These are phyloP conservation scores for Calonectria honghensis DNA, from an alignment of 2,329 filamentous ascomycete genomes.

Conservation along the genomic window DNA sequence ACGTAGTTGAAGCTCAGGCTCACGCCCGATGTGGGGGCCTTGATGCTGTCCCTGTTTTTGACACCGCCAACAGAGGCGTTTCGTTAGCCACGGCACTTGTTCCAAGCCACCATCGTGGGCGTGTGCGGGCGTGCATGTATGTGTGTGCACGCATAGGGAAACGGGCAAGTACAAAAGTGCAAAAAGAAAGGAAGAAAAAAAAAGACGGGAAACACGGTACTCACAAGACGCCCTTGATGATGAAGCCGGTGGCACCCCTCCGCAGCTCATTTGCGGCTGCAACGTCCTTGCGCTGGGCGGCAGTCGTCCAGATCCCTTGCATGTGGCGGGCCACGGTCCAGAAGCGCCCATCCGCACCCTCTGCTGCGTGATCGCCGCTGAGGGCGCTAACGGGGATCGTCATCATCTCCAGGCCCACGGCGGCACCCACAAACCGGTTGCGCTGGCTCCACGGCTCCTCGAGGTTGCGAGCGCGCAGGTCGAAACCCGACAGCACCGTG, in stretches of 20 bases:
- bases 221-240: slow-evolving; percentile 27
- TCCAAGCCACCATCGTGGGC: not conserved
- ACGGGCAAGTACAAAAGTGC: no score
- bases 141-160: no score
- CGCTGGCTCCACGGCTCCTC: slow-evolving; percentile 34
- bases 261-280: slow-evolving; percentile 34
- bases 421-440: slow-evolving; percentile 29
- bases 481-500: slow-evolving; percentile 30
- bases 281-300: slow-evolving; percentile 32
- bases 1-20: slow-evolving; percentile 30
- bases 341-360: slow-evolving; percentile 8
- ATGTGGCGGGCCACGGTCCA: slow-evolving; percentile 31
- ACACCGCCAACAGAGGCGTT: not conserved
- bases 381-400: slow-evolving; percentile 24
- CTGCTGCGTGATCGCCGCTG: not conserved
- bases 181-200: no score
- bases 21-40: slow-evolving; percentile 16
- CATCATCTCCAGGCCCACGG: slow-evolving; percentile 37
- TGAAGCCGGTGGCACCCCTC: slow-evolving; percentile 28
- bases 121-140: no score
- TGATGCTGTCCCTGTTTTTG: slow-evolving; percentile 23
- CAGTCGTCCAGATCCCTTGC: slow-evolving; percentile 24
- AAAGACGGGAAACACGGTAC: not conserved
- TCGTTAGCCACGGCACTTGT: not conserved
- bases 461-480: slow-evolving; percentile 30